These are phyloP conservation scores for Zychaea mexicana DNA, from an alignment of 371 early-diverging fungal species.

Conservation along the genomic window DNA sequence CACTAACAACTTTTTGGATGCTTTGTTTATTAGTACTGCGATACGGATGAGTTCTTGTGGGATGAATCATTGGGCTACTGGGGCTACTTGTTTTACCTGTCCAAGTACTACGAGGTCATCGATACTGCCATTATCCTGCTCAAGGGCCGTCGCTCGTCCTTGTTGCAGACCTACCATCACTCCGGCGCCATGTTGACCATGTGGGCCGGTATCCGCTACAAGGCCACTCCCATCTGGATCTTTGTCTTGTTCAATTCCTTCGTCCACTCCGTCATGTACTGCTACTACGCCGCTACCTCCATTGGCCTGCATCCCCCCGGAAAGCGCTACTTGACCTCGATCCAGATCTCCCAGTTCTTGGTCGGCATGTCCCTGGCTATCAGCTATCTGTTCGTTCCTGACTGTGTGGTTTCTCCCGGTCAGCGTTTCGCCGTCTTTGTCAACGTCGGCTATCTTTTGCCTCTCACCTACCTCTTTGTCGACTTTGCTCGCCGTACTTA, in stretches of 20 bases:
- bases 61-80: constrained; percentile 71
- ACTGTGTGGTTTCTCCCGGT: constrained; percentile 64
- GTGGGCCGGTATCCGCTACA: constrained; percentile 74
- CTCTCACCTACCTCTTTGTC: constrained; percentile 78
- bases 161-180: constrained; percentile 89
- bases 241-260: constrained; percentile 89
- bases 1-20: not conserved
- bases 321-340: constrained; percentile 81
- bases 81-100: constrained; percentile 83
- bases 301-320: constrained; percentile 79
- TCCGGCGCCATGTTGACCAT: constrained; percentile 79
- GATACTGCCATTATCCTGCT: constrained; percentile 84
- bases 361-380: constrained; percentile 74
- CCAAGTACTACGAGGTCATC: constrained; percentile 86
- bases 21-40: constrained; percentile 59
- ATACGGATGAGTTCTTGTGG: constrained; percentile 68
- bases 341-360: constrained; percentile 90
- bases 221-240: constrained; percentile 81
- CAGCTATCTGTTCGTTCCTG: constrained; percentile 69
- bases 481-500: constrained; percentile 78
- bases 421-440: constrained; percentile 69
- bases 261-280: constrained; percentile 92
- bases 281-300: constrained; percentile 81
- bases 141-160: constrained; percentile 79
- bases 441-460: constrained; percentile 78